These are phyloP conservation scores for Spirogloea muscicola DNA, from an alignment of 139 green algal species.

Conservation along the genomic window DNA sequence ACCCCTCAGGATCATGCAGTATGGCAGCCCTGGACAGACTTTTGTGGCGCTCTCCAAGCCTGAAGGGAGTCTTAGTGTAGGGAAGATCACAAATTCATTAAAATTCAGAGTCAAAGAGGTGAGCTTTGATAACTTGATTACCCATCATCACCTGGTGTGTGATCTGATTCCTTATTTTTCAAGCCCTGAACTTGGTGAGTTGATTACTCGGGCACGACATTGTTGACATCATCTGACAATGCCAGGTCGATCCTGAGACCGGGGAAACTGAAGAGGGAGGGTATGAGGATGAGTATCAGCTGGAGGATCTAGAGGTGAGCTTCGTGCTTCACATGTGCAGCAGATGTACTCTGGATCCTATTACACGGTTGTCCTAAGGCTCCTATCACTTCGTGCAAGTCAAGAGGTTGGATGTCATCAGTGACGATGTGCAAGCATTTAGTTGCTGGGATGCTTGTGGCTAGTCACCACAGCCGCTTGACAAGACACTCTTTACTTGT, in stretches of 20 bases:
- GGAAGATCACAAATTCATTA: slow-evolving; percentile 71
- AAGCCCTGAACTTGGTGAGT: background rate
- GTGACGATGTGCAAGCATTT: too few species aligned
- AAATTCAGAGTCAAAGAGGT: slow-evolving; percentile 94
- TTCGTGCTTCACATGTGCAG: too few species aligned
- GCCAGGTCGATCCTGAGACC: slow-evolving; percentile 78
- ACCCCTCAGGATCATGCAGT: slow-evolving; percentile 75
- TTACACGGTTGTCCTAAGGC: too few species aligned
- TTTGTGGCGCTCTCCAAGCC: slow-evolving; percentile 73
- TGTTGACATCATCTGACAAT: too few species aligned
- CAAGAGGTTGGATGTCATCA: too few species aligned
- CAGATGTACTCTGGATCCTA: too few species aligned
- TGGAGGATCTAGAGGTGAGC: slow-evolving; percentile 88
- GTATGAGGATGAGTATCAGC: slow-evolving; percentile 96
- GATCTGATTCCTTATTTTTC: background rate
- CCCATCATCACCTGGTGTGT: background rate
- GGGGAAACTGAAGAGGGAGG: slow-evolving; percentile 64
- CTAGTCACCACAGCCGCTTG: too few species aligned
- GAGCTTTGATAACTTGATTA: too few species aligned
- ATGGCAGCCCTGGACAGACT: slow-evolving; percentile 68
- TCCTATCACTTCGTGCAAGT: too few species aligned
- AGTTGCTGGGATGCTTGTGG: too few species aligned
- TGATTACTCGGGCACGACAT: too few species aligned
- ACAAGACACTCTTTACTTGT: too few species aligned
- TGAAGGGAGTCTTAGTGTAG: slow-evolving; percentile 56